phyloP scores from a whole-genome alignment of 495 filamentous ascomycete species.

The Cetradonia linearis region DNA sequence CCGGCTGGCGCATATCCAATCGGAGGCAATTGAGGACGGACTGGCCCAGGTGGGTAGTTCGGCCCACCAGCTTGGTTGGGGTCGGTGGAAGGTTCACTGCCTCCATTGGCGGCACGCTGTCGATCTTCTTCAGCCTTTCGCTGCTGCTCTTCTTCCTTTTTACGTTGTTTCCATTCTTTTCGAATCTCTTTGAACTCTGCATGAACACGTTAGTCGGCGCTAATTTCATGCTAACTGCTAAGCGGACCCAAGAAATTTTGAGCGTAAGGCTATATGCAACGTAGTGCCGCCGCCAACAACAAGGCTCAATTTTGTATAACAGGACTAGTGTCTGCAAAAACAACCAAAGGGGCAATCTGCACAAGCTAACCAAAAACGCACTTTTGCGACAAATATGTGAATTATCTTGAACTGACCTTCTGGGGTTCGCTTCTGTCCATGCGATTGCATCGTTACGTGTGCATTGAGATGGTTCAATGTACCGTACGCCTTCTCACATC shows the following conservation, averaged over 20 bases:
- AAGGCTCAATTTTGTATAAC: constrained; percentile 38
- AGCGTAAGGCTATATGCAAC: constrained; percentile 18
- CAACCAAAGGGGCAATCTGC: constrained; percentile 12
- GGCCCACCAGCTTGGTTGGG: constrained; percentile 47
- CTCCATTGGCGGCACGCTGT: constrained; percentile 53
- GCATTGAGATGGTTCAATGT: constrained; percentile 95
- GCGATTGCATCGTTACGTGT: constrained; percentile 96
- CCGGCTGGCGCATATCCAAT: constrained; percentile 70
- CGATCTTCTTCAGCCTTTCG: constrained; percentile 90
- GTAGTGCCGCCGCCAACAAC: constrained; percentile 41
- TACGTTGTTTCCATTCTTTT: constrained; percentile 97
- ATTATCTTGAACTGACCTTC: constrained; percentile 61
- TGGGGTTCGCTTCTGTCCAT: constrained; percentile 83
- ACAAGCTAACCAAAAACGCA: constrained; percentile 31
- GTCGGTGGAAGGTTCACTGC: constrained; percentile 47
- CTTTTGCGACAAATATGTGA: constrained; percentile 17
- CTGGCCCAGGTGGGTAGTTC: constrained; percentile 46
- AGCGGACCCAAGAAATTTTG: constrained; percentile 13
- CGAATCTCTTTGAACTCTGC: constrained; percentile 98
- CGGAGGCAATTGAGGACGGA: constrained; percentile 67
- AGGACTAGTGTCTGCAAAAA: constrained; percentile 35
- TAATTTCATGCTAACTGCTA: constrained; percentile 16
- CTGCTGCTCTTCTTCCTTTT: constrained; percentile 92
- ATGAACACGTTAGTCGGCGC: constrained; percentile 24
- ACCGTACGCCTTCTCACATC: constrained; percentile 95